Evolutionary conservation across 441 rosid species (phyloP), one percentile per base, ranked within the genome.

Genomic region (Adansonia grandidieri): DNA sequence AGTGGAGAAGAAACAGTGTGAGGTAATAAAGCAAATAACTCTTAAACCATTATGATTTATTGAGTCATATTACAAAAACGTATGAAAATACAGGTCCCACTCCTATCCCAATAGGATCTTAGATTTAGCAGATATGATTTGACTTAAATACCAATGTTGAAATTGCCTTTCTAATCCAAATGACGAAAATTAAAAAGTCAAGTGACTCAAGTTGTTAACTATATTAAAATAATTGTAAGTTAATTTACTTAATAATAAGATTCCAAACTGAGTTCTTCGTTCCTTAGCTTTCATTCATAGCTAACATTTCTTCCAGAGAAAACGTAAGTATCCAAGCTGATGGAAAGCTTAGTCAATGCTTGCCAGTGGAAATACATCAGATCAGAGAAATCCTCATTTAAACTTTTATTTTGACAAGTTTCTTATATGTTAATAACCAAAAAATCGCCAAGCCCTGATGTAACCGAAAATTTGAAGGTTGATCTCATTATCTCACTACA

Each of bases 131-230:
- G 24, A 72, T 24, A 53, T 65, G 50, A 40, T 20, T 42, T 65
- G 48, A 65, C 45, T 14, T 63, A 32, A 13, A 63, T 32, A 37
- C 70, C 22, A 37, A 64, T 64, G 69, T 64, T 15, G 10, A 65
- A 65, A 65, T 37, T 2, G 70, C n/a, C 70, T 0, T 64, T 37
- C n/a, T 42, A 37, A n/a, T 65, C 65, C 48, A 72, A n/a, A 72
- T 32, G 19, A 71, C 9, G 45, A 14, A 71, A 51, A n/a, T 9
- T 54, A 32, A 56, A 37, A 40, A 28, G 20, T 37, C 76, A 54
- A 72, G 76, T 28, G 60, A 66, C 17, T 40, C 0, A 37, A 24
- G 57, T 47, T 1, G 61, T 76, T 51, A 28, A 42, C 20, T 70
- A 22, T 14, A 64, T 28, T n/a, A 10, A 60, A 24, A 40, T 19